Evolutionary conservation across 2,329 filamentous ascomycete species (phyloP), one percentile per base, ranked within the genome.

Genomic region (Aureobasidium namibiae): DNA sequence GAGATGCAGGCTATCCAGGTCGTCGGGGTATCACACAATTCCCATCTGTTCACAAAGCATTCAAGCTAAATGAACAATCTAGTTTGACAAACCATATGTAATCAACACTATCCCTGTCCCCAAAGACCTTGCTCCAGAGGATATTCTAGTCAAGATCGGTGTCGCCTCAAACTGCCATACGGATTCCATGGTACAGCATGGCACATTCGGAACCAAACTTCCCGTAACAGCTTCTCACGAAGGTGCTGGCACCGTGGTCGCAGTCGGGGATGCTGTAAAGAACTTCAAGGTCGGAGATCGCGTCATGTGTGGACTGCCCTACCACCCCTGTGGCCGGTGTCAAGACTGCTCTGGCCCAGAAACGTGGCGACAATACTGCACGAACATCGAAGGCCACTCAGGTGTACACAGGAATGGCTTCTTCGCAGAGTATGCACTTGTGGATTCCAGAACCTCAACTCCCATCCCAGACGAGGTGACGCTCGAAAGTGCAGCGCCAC

Each of bases 161-260:
- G 81, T 81, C 16, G 82, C 80, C 10, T 83, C 80, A 1, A 77
- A 84, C 66, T 86, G 83, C 72, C 83, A 86, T 72, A 85, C 83
- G 0, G 83, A 86, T 70, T 69, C 70, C 61, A 82, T 85, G 79
- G 80, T 84, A 4, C 64, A 66, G 7, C 65, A 72, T 1, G 82
- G 82, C 49, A 68, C 75, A 46, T 79, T 85, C 67, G 69, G 67
- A 7, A 74, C 75, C 0, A 59, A 68, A 3, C 72, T 85, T 1
- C 82, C 82, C 0, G 73, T 75, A 60, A 83, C 76, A 9, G 80
- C 74, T 7, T 84, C 80, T 0, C 82, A 84, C 66, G 82, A 85
- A 68, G 81, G 80, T 18, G 71, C 79, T 16, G 82, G 81, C 18
- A 82, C 81, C 18, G 75, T 84, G 53, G 78, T 78, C 8, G 73